Percentiles rank a stretch among this genome's conserved stretches.
Conservation (phyloP, 1,139 yeast species). For the Scheffersomyces cryptocercus region DNA sequence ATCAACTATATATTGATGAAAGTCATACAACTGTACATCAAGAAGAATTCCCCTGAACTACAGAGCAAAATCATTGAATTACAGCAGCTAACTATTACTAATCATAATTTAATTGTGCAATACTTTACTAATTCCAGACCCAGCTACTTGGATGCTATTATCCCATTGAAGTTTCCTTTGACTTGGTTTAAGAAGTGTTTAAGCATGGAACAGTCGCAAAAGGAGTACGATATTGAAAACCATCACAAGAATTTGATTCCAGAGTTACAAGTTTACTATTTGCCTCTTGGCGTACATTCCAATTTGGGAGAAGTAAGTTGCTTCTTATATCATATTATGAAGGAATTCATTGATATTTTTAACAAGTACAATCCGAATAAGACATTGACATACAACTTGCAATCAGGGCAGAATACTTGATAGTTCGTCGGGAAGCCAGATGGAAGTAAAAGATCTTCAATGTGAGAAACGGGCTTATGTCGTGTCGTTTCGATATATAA, state of each 20-base stretch:
- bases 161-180: constrained; percentile 33
- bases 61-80: constrained; percentile 28
- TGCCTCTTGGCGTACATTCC: constrained; percentile 42
- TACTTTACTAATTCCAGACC: constrained; percentile 29
- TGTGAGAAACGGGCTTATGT: neutral
- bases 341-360: constrained; percentile 34
- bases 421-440: too few relatives aligned
- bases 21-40: constrained; percentile 25
- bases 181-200: constrained; percentile 31
- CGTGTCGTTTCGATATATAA: neutral
- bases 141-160: constrained; percentile 25
- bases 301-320: constrained; percentile 34
- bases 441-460: neutral
- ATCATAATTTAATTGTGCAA: constrained; percentile 22
- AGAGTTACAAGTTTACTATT: constrained; percentile 26
- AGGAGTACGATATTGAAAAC: constrained; percentile 10
- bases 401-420: constrained; percentile 8
- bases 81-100: constrained; percentile 28
- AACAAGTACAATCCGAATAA: constrained; percentile 17
- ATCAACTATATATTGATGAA: constrained; percentile 27
- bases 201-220: constrained; percentile 14
- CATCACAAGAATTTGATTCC: constrained; percentile 14
- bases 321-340: constrained; percentile 29
- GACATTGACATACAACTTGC: constrained; percentile 13
- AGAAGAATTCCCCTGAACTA: constrained; percentile 18